phyloP scores from a whole-genome alignment of 805 yeast species.

The Barnettozyma vustinii region DNA sequence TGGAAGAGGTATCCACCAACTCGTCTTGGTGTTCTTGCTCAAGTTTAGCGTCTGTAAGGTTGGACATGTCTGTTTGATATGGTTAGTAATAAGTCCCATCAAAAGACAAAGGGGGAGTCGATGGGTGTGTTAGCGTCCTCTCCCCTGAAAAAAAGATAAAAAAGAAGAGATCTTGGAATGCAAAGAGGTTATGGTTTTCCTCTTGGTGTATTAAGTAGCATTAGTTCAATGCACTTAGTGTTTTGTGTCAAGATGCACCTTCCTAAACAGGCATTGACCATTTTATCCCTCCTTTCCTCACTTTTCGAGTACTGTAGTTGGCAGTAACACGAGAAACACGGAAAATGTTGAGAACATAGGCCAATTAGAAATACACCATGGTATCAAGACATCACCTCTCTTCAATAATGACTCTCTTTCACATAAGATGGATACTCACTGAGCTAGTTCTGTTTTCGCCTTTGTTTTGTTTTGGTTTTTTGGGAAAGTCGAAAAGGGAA shows the following conservation, averaged over 20 bases:
- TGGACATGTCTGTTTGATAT: not conserved
- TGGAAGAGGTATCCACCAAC: constrained; percentile 14
- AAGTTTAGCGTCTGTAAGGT: constrained; percentile 15
- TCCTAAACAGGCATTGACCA: constrained; percentile 7
- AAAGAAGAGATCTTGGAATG: not conserved
- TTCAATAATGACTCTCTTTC: not conserved
- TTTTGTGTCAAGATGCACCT: constrained; percentile 1
- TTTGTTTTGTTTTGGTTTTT: constrained; percentile 2
- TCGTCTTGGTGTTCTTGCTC: constrained; percentile 20
- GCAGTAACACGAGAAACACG: not conserved
- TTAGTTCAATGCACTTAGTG: not conserved
- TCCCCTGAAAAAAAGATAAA: too few species aligned
- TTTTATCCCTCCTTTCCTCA: not conserved
- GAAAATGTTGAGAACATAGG: not conserved
- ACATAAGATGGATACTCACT: not conserved
- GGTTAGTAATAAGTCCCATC: not conserved
- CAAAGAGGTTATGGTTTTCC: not conserved
- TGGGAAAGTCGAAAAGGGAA: constrained; percentile 7
- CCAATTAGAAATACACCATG: too few species aligned
- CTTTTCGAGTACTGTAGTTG: not conserved
- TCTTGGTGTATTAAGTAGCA: not conserved
- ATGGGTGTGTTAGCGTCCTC: not conserved
- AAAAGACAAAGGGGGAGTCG: not conserved
- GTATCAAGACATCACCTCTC: not conserved
- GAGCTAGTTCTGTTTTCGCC: not conserved